A percentile compares a stretch with the other conserved stretches of the same genome.
phyloP scores from a whole-genome alignment of 768 basidiomycete species.

The Lactarius trivialis region DNA sequence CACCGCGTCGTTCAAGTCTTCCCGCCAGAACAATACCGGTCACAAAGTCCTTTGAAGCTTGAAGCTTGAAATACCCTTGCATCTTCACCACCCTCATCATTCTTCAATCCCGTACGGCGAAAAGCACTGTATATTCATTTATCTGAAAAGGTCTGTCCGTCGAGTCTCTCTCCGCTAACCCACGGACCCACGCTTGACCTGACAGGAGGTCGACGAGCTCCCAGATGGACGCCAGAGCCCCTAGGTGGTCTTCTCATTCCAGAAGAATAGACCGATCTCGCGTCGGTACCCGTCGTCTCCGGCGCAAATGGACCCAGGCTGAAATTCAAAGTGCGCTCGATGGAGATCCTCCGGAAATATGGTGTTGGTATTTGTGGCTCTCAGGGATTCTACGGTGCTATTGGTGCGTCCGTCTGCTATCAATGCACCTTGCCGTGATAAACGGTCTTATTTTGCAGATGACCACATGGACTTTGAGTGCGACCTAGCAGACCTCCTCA shows the following conservation, averaged over 20 bases:
- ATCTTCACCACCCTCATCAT: conserved; percentile 53
- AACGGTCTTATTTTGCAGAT: conserved; percentile 40
- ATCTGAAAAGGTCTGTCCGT: conserved; percentile 59
- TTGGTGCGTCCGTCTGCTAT: conserved; percentile 50
- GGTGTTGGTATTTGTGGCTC: conserved; percentile 92
- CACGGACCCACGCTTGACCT: not conserved
- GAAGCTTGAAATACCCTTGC: conserved; percentile 84
- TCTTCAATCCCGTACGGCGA: conserved; percentile 74
- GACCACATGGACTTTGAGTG: conserved; percentile 87
- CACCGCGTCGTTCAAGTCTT: conserved; percentile 86
- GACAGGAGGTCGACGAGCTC: conserved; percentile 90
- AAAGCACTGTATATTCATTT: conserved; percentile 84
- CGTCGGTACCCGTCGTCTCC: conserved; percentile 64
- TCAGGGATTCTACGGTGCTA: conserved; percentile 93
- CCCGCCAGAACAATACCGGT: conserved; percentile 93
- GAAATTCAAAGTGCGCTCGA: conserved; percentile 59
- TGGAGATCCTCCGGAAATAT: conserved; percentile 83
- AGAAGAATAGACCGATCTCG: conserved; percentile 59
- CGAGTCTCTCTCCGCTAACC: not conserved
- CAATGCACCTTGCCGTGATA: not conserved
- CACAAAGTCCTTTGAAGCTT: conserved; percentile 73
- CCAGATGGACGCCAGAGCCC: conserved; percentile 87
- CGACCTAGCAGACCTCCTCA: conserved; percentile 86
- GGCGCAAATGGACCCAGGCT: conserved; percentile 63
- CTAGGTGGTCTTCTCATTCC: conserved; percentile 56